Evolutionary conservation across 2,329 filamentous ascomycete genomes (phyloP), one percentile per base, ranked within the genome.

Genomic region (Diplodia sapinea): DNA sequence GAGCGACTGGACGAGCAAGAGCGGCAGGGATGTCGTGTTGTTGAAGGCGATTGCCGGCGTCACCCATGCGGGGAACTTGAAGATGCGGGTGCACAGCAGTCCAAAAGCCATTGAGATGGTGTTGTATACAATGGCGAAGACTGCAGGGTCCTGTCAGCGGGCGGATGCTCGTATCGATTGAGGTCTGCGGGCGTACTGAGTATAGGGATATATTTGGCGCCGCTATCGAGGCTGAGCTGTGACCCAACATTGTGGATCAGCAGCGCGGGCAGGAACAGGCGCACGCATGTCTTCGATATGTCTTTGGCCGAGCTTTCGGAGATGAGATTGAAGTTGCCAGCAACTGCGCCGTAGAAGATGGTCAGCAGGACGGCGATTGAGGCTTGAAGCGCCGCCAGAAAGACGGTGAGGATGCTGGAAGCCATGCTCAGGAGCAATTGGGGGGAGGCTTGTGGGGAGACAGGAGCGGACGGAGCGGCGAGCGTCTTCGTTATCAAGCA

Each of bases 11-110:
- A 86, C 78, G 1, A 87, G 78, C 4, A 86, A 76, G 12, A 87
- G 77, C 1, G 84, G 84, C 1, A 86, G 78, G 15, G 82, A 83
- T 0, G 84, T 86, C 0, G 85, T 87, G 72, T 87, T 87, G 74
- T 87, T 87, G 77, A 87, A 87, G 49, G 82, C 79, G 47, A 86
- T 79, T 0, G 85, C 83, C 3, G 83, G 84, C 3, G 84, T 83
- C 1, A 83, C 81, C 85, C 85, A 87, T 20, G 77, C 74, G 1
- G 85, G 85, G 4, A 86, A 78, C 26, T 80, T 81, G 70, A 87
- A 82, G 17, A 81, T 66, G 29, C 77, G 78, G 3, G 81, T 82
- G 4, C 82, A 73, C 6, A 77, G 52, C 40, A 78, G 75, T n/a
- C 83, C 84, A 4, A 86, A 70, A 5, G 76, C 72, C 68, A 87